Evolutionary conservation across 2,329 filamentous ascomycete species (phyloP), one percentile per base, ranked within the genome.

Genomic region (Neofusicoccum parvum): DNA sequence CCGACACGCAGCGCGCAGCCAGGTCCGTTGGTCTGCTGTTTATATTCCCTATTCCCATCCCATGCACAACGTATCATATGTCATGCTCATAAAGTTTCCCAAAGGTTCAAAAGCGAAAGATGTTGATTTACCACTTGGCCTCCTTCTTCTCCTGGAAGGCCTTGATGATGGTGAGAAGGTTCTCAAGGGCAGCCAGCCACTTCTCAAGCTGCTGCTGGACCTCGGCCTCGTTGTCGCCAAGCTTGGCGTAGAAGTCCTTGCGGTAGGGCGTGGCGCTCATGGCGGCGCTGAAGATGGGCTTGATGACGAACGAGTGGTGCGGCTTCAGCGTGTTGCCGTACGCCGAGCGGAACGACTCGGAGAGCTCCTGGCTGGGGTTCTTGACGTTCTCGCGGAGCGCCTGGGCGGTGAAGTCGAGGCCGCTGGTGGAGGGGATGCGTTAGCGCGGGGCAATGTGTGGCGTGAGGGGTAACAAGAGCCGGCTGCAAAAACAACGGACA

Each of bases 211-310:
- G 87, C 64, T 80, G 75, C 59, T 83, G 72, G 56, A 95, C 89
- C 79, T 89, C 87, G 12, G 73, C 74, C 45, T 85, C 79, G 74
- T 92, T 86, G 20, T 83, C 82, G 43, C 91, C 93, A 49, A 99
- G 84, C 86, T 97, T 97, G 70, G 80, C 80, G 78, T 97, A 98
- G 77, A 99, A 98, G 80, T 94, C 92, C 78, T 92, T 92, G 71
- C 94, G 88, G 85, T 97, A 97, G 1, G 95, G 95, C 71, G 91
- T 94, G 17, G 93, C 94, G 72, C 87, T 87, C 93, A 99, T 97
- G 77, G 94, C 94, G 68, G 93, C 90, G 72, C 86, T 91, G 86
- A 98, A 98, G 76, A 97, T 85, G 67, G 92, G 92, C 86, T 96
- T 97, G 73, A 97, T 83, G 68, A 97, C 73, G 80, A 96, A 93